Percentiles rank a stretch among this genome's conserved stretches.
Evolutionary conservation across 345 rosid species (phyloP).

Genomic region (Limnanthes douglasii): DNA sequence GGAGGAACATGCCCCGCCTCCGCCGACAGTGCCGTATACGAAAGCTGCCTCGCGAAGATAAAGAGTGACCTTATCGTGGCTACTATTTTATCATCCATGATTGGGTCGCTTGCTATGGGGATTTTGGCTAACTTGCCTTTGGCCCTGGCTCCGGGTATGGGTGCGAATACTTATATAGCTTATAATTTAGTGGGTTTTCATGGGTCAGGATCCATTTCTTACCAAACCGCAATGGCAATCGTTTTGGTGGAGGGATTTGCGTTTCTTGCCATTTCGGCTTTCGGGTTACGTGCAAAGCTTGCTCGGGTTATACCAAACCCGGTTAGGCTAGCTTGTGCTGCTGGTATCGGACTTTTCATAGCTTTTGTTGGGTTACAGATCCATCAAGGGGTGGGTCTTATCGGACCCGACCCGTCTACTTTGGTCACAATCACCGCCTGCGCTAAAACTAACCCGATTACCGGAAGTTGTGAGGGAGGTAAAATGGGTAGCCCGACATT

Average conservation of each 20-base stretch:
- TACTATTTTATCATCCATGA: constrained; percentile 58
- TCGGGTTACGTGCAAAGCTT: constrained; percentile 48
- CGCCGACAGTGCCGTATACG: constrained; percentile 31
- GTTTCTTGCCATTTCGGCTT: constrained; percentile 35
- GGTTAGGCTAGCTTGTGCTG: constrained; percentile 51
- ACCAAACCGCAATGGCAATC: constrained; percentile 54
- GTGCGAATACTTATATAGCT: constrained; percentile 65
- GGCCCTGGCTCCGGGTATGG: constrained; percentile 88
- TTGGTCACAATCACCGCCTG: constrained; percentile 59
- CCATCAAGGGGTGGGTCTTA: constrained; percentile 70
- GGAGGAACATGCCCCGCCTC: constrained; percentile 63
- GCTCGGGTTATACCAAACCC: constrained; percentile 57
- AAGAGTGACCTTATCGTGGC: constrained; percentile 71
- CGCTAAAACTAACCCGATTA: constrained; percentile 19
- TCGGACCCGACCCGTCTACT: constrained; percentile 67
- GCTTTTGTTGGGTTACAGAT: constrained; percentile 73
- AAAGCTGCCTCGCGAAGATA: constrained; percentile 37
- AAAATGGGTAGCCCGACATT: constrained; percentile 67
- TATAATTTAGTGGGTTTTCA: constrained; percentile 75
- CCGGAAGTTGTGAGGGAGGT: constrained; percentile 52
- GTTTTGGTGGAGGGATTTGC: constrained; percentile 52
- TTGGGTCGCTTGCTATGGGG: constrained; percentile 76
- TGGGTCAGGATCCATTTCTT: constrained; percentile 64
- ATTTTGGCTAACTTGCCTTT: constrained; percentile 65
- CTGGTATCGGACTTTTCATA: constrained; percentile 70